Conservation (phyloP, 495 filamentous ascomycete genomes). For the Lentithecium fluviatile region DNA sequence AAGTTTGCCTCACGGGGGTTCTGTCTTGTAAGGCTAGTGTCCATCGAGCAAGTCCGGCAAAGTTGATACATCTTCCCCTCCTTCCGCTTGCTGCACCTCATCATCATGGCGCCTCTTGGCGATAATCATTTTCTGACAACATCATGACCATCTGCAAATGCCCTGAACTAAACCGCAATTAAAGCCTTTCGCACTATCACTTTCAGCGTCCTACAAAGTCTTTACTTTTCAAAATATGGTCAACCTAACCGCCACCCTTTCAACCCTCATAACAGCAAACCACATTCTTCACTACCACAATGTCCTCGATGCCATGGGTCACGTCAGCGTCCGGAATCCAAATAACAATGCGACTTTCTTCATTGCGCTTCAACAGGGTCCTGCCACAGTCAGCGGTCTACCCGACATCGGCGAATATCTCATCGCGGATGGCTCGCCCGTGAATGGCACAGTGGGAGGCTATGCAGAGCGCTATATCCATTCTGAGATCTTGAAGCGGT, state of each 20-base stretch:
- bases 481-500: conserved; percentile 49
- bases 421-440: conserved; percentile 29
- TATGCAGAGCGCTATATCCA: conserved; percentile 42
- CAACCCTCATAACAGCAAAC: conserved; percentile 42
- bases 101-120: no score
- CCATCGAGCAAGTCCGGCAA: no score
- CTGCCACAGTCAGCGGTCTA: conserved; percentile 32
- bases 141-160: no score
- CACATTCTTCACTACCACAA: conserved; percentile 45
- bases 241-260: conserved; percentile 32
- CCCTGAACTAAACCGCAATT: no score
- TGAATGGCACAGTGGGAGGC: conserved; percentile 22
- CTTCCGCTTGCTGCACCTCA: no score
- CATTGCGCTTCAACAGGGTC: conserved; percentile 32
- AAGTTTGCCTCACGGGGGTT: no score
- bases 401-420: conserved; percentile 37
- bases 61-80: no score
- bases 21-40: no score
- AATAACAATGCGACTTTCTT: conserved; percentile 37
- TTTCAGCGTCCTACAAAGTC: no score
- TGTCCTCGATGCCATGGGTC: conserved; percentile 50
- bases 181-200: no score
- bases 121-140: no score
- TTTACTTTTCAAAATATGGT: conserved; percentile 1
- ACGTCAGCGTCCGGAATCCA: conserved; percentile 38